Conservation (phyloP, 2,329 filamentous ascomycete species). For the Trichoderma sp. region DNA sequence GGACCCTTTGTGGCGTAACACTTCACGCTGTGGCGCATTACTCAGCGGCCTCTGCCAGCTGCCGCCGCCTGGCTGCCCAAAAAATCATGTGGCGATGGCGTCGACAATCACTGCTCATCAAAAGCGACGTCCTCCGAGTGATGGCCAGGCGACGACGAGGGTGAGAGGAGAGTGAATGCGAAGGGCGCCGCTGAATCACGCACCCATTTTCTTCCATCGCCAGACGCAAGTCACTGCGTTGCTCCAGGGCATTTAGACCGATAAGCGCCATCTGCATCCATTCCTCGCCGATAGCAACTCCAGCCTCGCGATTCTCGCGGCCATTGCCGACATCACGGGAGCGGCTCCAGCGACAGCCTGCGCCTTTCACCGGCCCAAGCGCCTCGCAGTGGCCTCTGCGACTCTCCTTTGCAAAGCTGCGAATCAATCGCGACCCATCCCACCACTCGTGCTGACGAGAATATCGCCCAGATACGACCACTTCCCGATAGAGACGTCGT, state of each 20-base stretch:
- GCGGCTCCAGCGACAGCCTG: slow-evolving; percentile 8
- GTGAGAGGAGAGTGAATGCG: slow-evolving; percentile 26
- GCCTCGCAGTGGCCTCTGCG: slow-evolving; percentile 6
- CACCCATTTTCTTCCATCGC: background rate
- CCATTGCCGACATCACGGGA: slow-evolving; percentile 10
- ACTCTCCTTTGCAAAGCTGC: background rate
- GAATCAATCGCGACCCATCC: background rate
- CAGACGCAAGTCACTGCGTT: slow-evolving; percentile 4
- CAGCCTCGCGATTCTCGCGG: slow-evolving; percentile 12
- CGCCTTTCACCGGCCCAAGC: background rate
- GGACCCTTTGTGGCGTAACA: background rate
- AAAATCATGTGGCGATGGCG: slow-evolving; percentile 15
- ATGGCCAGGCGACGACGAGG: slow-evolving; percentile 26
- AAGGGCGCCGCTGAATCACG: slow-evolving; percentile 15
- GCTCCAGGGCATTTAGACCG: background rate
- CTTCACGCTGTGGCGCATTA: slow-evolving; percentile 22
- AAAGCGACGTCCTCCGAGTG: slow-evolving; percentile 22
- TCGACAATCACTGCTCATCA: background rate
- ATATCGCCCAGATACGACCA: background rate
- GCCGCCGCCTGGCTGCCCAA: slow-evolving; percentile 20
- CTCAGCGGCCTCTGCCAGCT: slow-evolving; percentile 25
- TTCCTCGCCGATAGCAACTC: background rate
- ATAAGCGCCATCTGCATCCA: background rate
- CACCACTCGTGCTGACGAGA: background rate
- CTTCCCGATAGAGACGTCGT: background rate